Conservation (phyloP, 148 eudicot species). For the Heliosperma pusillum region DNA sequence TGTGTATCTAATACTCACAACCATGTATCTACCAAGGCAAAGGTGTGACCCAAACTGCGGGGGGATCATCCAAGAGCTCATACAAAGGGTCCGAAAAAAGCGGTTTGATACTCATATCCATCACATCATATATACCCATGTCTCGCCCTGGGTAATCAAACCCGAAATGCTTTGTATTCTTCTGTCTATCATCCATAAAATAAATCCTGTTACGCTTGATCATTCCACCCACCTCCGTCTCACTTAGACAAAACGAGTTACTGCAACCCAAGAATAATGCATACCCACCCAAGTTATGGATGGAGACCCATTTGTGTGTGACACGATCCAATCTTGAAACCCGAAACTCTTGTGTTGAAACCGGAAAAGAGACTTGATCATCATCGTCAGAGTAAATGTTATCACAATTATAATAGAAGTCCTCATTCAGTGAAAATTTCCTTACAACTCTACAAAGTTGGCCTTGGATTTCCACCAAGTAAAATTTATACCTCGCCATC, state of each 20-base stretch:
- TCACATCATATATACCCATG: slow-evolving; percentile 28
- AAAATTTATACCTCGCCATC: slow-evolving; percentile 1
- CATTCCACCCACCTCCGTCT: slow-evolving; percentile 9
- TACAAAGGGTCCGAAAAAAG: slow-evolving; percentile 19
- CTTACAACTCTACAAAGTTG: slow-evolving; percentile 16
- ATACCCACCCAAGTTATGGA: slow-evolving; percentile 8
- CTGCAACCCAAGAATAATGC: slow-evolving; percentile 28
- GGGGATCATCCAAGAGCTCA: slow-evolving; percentile 10
- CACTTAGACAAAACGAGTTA: slow-evolving; percentile 21
- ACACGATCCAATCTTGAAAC: slow-evolving; percentile 17
- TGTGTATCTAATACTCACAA: no score
- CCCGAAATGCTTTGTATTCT: slow-evolving; percentile 26
- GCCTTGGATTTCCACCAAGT: slow-evolving; percentile 27
- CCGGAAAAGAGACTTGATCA: not conserved
- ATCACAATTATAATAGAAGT: slow-evolving; percentile 6
- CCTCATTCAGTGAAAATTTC: slow-evolving; percentile 1
- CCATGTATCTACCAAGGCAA: slow-evolving; percentile 19
- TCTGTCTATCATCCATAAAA: slow-evolving; percentile 31
- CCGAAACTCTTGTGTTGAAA: slow-evolving; percentile 17
- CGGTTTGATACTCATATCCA: slow-evolving; percentile 19
- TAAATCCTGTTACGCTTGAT: slow-evolving; percentile 23
- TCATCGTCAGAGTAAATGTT: not conserved
- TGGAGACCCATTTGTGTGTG: slow-evolving; percentile 13
- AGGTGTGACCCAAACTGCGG: slow-evolving; percentile 23
- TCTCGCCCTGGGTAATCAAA: slow-evolving; percentile 21